phyloP scores from a whole-genome alignment of 2,329 filamentous ascomycete genomes.

The Dactylonectria macrodidyma region DNA sequence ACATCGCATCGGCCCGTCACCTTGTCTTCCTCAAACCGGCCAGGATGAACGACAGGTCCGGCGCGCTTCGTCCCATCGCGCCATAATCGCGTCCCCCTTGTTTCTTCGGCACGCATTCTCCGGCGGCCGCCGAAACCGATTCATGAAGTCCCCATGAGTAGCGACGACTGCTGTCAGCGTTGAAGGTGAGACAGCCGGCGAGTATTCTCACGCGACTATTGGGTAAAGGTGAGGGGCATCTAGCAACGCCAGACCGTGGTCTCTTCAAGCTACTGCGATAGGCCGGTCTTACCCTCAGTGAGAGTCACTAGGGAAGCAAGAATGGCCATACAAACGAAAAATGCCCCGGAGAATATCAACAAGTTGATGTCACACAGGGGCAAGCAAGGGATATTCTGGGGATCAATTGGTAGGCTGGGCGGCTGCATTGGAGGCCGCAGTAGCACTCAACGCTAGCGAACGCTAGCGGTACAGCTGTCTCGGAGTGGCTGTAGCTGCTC shows the following conservation, averaged over 20 bases:
- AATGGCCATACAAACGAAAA: background rate
- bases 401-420: slow-evolving; percentile 18
- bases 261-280: background rate
- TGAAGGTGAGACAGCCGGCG: slow-evolving; percentile 29
- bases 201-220: slow-evolving; percentile 38
- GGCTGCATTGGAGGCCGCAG: slow-evolving; percentile 14
- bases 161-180: slow-evolving; percentile 2
- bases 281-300: background rate
- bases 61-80: slow-evolving; percentile 6
- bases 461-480: slow-evolving; percentile 11
- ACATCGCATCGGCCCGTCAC: slow-evolving; percentile 25
- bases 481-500: slow-evolving; percentile 21
- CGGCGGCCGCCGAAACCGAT: background rate
- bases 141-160: background rate
- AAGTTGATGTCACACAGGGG: slow-evolving; percentile 16
- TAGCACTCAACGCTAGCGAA: slow-evolving; percentile 14
- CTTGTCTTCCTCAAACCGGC: slow-evolving; percentile 12
- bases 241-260: slow-evolving; percentile 3
- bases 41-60: slow-evolving; percentile 21
- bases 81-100: slow-evolving; percentile 8
- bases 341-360: background rate
- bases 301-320: background rate
- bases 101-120: background rate
- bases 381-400: background rate
- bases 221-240: slow-evolving; percentile 15